Percentiles rank a stretch among this genome's conserved stretches.
phyloP scores from a whole-genome alignment of 2,329 filamentous ascomycete species.

The Fusarium nodosum region DNA sequence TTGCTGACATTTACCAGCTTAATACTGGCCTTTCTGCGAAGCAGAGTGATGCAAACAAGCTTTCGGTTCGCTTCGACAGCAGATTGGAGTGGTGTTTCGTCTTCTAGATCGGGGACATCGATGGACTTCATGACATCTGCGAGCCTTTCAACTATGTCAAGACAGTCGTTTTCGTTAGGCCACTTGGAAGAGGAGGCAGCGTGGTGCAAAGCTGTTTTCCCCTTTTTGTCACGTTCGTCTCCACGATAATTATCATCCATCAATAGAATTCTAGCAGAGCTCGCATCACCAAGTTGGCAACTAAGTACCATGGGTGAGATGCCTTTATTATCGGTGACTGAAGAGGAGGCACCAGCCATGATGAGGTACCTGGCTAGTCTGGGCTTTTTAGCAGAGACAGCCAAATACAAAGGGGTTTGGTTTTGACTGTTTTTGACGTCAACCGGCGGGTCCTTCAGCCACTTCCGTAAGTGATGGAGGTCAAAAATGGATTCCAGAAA shows the following conservation, averaged over 20 bases:
- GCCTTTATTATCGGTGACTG: neutral
- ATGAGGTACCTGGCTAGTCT: neutral
- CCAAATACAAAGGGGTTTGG: neutral
- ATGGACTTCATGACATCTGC: neutral
- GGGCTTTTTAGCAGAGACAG: neutral
- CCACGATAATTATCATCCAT: neutral
- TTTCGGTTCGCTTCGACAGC: neutral
- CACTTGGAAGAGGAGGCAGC: neutral
- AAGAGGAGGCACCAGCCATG: neutral
- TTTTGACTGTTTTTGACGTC: neutral
- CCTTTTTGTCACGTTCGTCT: neutral
- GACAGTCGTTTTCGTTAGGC: neutral
- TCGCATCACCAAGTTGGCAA: neutral
- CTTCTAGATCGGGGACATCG: neutral
- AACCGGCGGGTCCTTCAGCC: neutral
- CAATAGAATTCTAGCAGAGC: neutral
- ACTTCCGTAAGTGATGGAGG: accelerated
- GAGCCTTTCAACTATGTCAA: neutral
- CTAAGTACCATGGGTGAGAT: neutral
- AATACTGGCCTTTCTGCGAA: neutral
- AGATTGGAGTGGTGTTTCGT: neutral
- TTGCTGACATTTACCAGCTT: neutral
- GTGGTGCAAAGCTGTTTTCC: neutral
- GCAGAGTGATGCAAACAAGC: neutral
- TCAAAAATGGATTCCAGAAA: neutral